phyloP scores from a whole-genome alignment of 352 stramenopile genomes.

The Pythium angustatum region DNA sequence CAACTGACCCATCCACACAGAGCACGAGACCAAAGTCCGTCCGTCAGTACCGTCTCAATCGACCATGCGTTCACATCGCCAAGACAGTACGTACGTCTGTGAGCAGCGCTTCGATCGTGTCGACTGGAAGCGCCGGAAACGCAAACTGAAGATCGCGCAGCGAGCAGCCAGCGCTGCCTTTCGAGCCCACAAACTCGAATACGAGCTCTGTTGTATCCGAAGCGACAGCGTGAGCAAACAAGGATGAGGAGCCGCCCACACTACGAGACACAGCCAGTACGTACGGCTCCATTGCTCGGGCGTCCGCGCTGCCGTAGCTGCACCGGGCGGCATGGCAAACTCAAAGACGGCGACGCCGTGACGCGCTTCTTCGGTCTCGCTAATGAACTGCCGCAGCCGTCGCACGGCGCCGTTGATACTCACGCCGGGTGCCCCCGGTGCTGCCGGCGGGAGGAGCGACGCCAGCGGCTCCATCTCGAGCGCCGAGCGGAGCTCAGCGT shows the following conservation, averaged over 20 bases:
- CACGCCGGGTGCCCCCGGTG: neutral
- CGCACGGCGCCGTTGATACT: slow-evolving; percentile 34
- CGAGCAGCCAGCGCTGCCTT: slow-evolving; percentile 37
- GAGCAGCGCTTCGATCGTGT: slow-evolving; percentile 55
- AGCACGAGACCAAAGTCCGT: neutral
- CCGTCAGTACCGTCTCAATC: no score
- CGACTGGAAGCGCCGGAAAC: slow-evolving; percentile 47
- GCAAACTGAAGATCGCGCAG: slow-evolving; percentile 60
- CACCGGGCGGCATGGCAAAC: slow-evolving; percentile 27
- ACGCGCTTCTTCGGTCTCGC: slow-evolving; percentile 48
- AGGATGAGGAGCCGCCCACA: neutral
- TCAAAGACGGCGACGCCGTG: slow-evolving; percentile 67
- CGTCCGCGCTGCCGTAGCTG: slow-evolving; percentile 26
- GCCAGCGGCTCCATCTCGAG: slow-evolving; percentile 55
- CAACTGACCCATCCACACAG: slow-evolving; percentile 34
- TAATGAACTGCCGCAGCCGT: slow-evolving; percentile 68
- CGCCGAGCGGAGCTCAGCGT: slow-evolving; percentile 52
- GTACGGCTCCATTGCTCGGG: slow-evolving; percentile 62
- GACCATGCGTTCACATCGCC: no score
- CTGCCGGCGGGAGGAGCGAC: slow-evolving; percentile 36
- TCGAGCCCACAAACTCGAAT: slow-evolving; percentile 43
- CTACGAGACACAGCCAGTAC: slow-evolving; percentile 14
- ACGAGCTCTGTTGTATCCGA: slow-evolving; percentile 43
- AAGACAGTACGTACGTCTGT: slow-evolving; percentile 61
- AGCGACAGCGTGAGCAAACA: neutral